These are phyloP conservation scores for Quercus phellos DNA, from an alignment of 331 rosid genomes.

Conservation along the genomic window DNA sequence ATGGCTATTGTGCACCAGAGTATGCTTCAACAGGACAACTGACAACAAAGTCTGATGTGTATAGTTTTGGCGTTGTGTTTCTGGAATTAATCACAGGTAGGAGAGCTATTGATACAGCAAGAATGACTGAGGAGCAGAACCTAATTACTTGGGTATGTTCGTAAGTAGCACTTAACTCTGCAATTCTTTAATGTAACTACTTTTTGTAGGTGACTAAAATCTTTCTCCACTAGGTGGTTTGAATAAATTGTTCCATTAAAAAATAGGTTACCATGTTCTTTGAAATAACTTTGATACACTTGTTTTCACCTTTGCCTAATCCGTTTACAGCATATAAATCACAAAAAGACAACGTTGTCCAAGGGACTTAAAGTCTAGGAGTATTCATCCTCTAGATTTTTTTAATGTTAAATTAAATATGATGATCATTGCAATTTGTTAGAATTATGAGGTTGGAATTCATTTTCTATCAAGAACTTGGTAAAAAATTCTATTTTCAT, in stretches of 20 bases:
- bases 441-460: background rate
- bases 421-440: background rate
- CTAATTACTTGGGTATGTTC: conserved; percentile 69
- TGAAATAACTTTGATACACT: too few species aligned
- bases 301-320: too few species aligned
- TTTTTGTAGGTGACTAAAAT: background rate
- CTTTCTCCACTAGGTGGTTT: background rate
- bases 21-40: conserved; percentile 59
- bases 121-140: conserved; percentile 41
- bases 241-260: background rate
- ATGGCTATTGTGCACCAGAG: conserved; percentile 83
- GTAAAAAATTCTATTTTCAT: conserved; percentile 5
- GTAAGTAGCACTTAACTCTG: background rate
- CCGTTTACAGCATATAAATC: background rate
- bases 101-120: conserved; percentile 53
- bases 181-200: background rate
- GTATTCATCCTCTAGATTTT: background rate
- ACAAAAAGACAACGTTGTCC: background rate
- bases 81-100: conserved; percentile 67
- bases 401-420: background rate
- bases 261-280: too few species aligned
- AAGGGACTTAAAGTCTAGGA: background rate
- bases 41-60: conserved; percentile 57
- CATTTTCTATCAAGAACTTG: conserved; percentile 4
- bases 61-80: conserved; percentile 74